These are phyloP conservation scores for Coprinopsis strossmayeri DNA, from an alignment of 768 basidiomycete species.

Conservation along the genomic window DNA sequence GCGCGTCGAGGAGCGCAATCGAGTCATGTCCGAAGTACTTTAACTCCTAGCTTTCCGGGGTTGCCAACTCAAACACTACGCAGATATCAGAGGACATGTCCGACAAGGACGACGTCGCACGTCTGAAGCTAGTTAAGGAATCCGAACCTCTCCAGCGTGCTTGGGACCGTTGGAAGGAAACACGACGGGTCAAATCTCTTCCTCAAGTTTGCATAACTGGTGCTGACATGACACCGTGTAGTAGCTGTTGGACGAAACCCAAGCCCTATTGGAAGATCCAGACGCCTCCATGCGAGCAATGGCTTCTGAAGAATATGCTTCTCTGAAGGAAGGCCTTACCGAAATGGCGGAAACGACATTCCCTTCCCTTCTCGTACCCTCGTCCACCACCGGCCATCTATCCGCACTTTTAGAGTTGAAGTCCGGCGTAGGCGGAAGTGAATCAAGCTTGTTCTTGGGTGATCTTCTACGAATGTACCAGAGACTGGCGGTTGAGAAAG, in stretches of 20 bases:
- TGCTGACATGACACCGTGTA: conserved; percentile 15
- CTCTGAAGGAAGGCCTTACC: conserved; percentile 32
- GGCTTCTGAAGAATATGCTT: conserved; percentile 58
- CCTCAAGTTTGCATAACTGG: background rate
- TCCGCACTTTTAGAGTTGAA: conserved; percentile 88
- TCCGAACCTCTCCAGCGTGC: conserved; percentile 58
- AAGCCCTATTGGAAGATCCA: conserved; percentile 57
- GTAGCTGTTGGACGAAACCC: conserved; percentile 64
- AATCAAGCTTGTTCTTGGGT: conserved; percentile 74
- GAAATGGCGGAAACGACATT: conserved; percentile 40
- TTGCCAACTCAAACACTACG: conserved; percentile 8
- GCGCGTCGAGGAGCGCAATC: conserved; percentile 44
- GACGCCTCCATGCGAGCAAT: conserved; percentile 73
- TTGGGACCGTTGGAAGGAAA: conserved; percentile 60
- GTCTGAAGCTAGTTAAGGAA: conserved; percentile 60
- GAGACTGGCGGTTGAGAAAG: conserved; percentile 46
- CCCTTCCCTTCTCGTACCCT: conserved; percentile 67
- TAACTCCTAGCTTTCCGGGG: background rate
- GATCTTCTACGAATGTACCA: conserved; percentile 82
- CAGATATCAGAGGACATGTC: conserved; percentile 51
- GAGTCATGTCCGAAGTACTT: conserved; percentile 38
- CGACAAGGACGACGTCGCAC: conserved; percentile 48
- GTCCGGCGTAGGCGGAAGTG: conserved; percentile 88
- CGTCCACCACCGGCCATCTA: conserved; percentile 55
- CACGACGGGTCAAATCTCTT: conserved; percentile 43